A percentile compares a stretch with the other conserved stretches of the same genome.
Evolutionary conservation across 345 rosid genomes (phyloP).

Genomic region (Lepidium aucheri): DNA sequence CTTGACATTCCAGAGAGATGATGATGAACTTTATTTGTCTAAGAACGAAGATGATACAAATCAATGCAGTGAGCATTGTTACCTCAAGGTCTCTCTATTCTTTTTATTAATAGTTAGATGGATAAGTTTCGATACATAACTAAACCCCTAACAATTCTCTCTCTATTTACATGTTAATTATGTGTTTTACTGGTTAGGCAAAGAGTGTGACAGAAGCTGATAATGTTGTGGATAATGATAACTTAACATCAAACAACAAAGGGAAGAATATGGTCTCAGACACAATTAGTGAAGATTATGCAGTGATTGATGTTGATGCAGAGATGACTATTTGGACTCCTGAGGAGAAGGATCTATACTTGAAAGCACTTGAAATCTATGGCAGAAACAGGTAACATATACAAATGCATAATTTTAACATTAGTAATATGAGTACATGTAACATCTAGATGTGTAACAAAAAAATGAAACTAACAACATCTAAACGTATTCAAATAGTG

Average conservation of each 20-base stretch:
- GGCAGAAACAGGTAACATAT: slow-evolving; percentile 71
- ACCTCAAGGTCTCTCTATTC: slow-evolving; percentile 16
- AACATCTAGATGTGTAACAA: no score
- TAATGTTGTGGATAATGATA: background rate
- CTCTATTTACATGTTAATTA: slow-evolving; percentile 17
- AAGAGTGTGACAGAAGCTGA: slow-evolving; percentile 36
- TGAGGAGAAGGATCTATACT: slow-evolving; percentile 64
- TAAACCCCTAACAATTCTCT: no score
- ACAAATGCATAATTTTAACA: no score
- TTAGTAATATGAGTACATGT: no score
- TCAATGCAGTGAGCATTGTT: slow-evolving; percentile 14
- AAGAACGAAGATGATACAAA: background rate
- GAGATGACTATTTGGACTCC: slow-evolving; percentile 59
- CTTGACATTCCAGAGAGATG: background rate
- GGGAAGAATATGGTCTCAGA: slow-evolving; percentile 33
- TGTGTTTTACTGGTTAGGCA: slow-evolving; percentile 34
- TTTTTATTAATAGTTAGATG: no score
- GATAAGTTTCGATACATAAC: no score
- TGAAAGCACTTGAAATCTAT: slow-evolving; percentile 74
- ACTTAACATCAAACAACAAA: slow-evolving; percentile 30
- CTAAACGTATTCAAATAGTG: no score
- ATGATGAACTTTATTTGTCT: background rate
- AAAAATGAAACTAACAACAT: no score
- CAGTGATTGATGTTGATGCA: background rate
- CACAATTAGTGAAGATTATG: background rate